These are phyloP conservation scores for Boletus semigastroideus DNA, from an alignment of 1,284 basidiomycete genomes.

Conservation along the genomic window DNA sequence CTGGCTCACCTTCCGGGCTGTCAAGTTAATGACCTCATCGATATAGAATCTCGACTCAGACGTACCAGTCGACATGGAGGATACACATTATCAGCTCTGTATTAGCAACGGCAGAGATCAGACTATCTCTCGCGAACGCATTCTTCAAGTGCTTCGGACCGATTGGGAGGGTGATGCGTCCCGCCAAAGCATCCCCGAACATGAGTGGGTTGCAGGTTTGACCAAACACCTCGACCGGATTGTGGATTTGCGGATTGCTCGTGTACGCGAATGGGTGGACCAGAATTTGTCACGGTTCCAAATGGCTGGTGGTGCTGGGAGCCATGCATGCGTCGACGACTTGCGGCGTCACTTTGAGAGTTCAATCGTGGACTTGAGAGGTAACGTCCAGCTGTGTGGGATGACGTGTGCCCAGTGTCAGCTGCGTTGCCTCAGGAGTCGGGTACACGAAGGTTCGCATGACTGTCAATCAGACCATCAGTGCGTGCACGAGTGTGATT, in stretches of 20 bases:
- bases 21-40: background rate
- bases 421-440: constrained; percentile 45
- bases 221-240: constrained; percentile 38
- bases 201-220: constrained; percentile 42
- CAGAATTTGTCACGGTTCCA: constrained; percentile 50
- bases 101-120: constrained; percentile 28
- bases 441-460: constrained; percentile 47
- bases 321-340: constrained; percentile 45
- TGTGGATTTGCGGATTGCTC: constrained; percentile 41
- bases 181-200: constrained; percentile 38
- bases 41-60: constrained; percentile 52
- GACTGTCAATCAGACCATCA: constrained; percentile 49
- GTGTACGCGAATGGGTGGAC: constrained; percentile 50
- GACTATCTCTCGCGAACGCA: constrained; percentile 30
- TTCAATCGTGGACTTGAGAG: constrained; percentile 42
- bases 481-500: constrained; percentile 46
- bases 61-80: constrained; percentile 35
- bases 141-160: constrained; percentile 29
- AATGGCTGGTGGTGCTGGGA: constrained; percentile 8
- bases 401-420: constrained; percentile 47
- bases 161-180: constrained; percentile 34
- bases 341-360: constrained; percentile 46
- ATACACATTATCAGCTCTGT: constrained; percentile 39
- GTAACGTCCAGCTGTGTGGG: constrained; percentile 49
- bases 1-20: accelerated